A percentile compares a stretch with the other conserved stretches of the same genome.
Conservation (phyloP, 2,329 filamentous ascomycete genomes). For the Akanthomyces dipterigenus region DNA sequence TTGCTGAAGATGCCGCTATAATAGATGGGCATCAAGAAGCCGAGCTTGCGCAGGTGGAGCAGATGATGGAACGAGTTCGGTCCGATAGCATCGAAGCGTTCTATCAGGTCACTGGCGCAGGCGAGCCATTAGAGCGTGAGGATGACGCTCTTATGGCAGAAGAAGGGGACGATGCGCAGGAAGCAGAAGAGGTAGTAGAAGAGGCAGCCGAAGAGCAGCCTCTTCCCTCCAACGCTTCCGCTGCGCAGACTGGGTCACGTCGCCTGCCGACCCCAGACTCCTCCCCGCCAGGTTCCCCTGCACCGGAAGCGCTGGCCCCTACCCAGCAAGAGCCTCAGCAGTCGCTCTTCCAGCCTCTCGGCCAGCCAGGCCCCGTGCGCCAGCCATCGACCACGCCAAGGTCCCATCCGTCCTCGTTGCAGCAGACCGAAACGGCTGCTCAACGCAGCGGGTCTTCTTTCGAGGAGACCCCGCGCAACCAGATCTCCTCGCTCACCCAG, state of each 20-base stretch:
- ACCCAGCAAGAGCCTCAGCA: neutral
- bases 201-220: slow-evolving; percentile 14
- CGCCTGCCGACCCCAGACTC: neutral
- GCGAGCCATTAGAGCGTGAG: neutral
- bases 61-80: neutral
- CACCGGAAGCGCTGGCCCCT: neutral
- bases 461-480: slow-evolving; percentile 30
- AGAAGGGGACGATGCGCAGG: slow-evolving; percentile 9
- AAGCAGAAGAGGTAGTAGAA: slow-evolving; percentile 13
- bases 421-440: slow-evolving; percentile 3
- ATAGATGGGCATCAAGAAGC: neutral
- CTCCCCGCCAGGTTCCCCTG: neutral
- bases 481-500: slow-evolving; percentile 31
- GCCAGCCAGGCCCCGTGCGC: neutral
- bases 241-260: neutral
- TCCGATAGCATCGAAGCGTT: neutral
- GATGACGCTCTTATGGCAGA: slow-evolving; percentile 9
- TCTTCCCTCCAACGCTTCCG: neutral
- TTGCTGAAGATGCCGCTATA: neutral
- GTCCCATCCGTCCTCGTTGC: neutral
- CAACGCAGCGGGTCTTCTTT: slow-evolving; percentile 11
- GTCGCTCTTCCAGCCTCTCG: neutral
- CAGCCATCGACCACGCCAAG: neutral
- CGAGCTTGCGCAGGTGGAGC: neutral
- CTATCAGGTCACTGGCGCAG: neutral